Evolutionary conservation across 768 basidiomycete species (phyloP).

Genomic region (Mycena amicta): DNA sequence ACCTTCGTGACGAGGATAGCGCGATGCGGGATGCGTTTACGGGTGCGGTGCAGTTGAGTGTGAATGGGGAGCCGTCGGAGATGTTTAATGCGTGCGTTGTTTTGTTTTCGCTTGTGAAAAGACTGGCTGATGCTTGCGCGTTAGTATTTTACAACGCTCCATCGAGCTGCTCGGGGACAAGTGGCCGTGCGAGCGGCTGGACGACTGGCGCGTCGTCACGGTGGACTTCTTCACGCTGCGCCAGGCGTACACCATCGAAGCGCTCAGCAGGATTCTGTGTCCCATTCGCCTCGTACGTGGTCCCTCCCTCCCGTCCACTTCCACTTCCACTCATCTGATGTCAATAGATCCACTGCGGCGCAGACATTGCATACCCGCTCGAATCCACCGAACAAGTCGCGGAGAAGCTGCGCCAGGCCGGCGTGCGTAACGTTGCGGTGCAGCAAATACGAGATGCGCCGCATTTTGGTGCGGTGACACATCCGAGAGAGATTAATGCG

Average conservation of each 20-base stretch:
- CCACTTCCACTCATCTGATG: neutral
- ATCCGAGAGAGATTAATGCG: constrained; percentile 7
- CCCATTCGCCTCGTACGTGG: constrained; percentile 13
- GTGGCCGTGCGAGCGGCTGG: constrained; percentile 9
- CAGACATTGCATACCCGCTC: constrained; percentile 25
- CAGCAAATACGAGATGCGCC: constrained; percentile 9
- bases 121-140: constrained; percentile 1
- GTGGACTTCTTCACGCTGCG: constrained; percentile 23
- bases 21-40: constrained; percentile 10
- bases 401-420: constrained; percentile 2
- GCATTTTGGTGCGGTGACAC: constrained; percentile 17
- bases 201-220: constrained; percentile 9
- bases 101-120: neutral
- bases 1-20: neutral
- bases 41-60: constrained; percentile 12
- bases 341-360: constrained; percentile 11
- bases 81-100: constrained; percentile 15
- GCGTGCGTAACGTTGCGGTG: constrained; percentile 14
- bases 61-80: constrained; percentile 5
- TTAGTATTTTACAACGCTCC: no score
- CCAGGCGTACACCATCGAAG: constrained; percentile 6
- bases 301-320: neutral
- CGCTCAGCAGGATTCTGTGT: constrained; percentile 10
- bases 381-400: constrained; percentile 9
- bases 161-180: neutral